phyloP scores from a whole-genome alignment of 139 green algal genomes.

The Eudorina sp. region DNA sequence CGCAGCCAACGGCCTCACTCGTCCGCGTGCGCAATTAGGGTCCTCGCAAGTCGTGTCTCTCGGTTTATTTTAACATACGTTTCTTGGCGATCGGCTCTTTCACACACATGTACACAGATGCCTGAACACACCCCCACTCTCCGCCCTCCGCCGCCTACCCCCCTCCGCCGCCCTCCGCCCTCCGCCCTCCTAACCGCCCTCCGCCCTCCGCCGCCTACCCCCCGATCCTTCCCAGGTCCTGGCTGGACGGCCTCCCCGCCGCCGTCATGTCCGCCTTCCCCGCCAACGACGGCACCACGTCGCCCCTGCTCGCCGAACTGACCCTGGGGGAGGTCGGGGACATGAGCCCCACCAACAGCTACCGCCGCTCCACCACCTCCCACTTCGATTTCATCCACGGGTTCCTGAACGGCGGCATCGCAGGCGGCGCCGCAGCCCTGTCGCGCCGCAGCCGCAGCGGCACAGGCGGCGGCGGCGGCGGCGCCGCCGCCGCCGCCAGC shows the following conservation, averaged over 20 bases:
- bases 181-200: background rate
- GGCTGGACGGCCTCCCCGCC: background rate
- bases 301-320: background rate
- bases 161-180: background rate
- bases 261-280: background rate
- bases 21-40: no score
- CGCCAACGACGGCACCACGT: background rate
- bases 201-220: background rate
- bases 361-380: slow-evolving; percentile 2
- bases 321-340: background rate
- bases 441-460: background rate
- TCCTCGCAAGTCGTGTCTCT: no score
- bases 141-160: no score
- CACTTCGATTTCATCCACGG: background rate
- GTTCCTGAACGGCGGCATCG: background rate
- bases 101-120: no score
- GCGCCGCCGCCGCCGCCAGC: background rate
- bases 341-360: slow-evolving; percentile 4
- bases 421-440: background rate
- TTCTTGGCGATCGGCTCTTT: no score
- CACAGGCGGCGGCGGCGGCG: background rate
- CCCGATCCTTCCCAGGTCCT: slow-evolving; percentile 17
- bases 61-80: no score
- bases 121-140: no score
- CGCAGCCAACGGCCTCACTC: no score